Evolutionary conservation across 805 yeast species (phyloP).

Genomic region (Candida parachauliodes): DNA sequence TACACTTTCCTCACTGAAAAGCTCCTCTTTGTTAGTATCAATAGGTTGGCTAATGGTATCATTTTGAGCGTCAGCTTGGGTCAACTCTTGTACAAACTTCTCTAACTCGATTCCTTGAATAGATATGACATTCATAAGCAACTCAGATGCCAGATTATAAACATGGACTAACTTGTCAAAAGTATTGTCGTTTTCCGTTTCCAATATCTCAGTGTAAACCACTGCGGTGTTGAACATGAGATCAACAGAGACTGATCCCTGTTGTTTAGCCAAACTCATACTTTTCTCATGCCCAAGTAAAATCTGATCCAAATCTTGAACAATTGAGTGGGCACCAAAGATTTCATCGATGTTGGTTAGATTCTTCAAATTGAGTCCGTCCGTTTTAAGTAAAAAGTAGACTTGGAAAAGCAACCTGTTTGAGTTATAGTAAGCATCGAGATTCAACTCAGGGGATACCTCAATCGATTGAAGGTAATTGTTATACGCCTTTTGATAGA

Average conservation of each 20-base stretch:
- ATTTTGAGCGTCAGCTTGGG: conserved; percentile 12
- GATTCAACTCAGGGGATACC: conserved; percentile 13
- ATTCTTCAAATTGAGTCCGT: conserved; percentile 35
- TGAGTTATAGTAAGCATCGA: conserved; percentile 57
- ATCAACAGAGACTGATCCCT: conserved; percentile 34
- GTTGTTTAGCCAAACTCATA: conserved; percentile 13
- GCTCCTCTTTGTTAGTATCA: conserved; percentile 10
- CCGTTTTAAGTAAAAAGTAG: conserved; percentile 48
- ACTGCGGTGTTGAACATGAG: conserved; percentile 45
- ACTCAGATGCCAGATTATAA: conserved; percentile 15
- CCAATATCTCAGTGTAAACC: conserved; percentile 46
- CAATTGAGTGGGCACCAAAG: conserved; percentile 29
- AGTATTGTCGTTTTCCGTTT: conserved; percentile 24
- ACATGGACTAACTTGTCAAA: conserved; percentile 15
- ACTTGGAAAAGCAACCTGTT: conserved; percentile 58
- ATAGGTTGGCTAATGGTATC: conserved; percentile 1
- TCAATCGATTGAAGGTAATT: conserved; percentile 38
- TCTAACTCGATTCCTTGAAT: conserved; percentile 24
- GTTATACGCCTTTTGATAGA: conserved; percentile 56
- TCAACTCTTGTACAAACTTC: conserved; percentile 22
- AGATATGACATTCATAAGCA: conserved; percentile 23
- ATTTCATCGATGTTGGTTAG: conserved; percentile 33
- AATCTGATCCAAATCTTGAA: conserved; percentile 35
- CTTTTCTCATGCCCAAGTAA: conserved; percentile 39
- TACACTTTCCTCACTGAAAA: conserved; percentile 18